Conservation (phyloP, 2,329 filamentous ascomycete species). For the Teratosphaeriaceae sp. region DNA sequence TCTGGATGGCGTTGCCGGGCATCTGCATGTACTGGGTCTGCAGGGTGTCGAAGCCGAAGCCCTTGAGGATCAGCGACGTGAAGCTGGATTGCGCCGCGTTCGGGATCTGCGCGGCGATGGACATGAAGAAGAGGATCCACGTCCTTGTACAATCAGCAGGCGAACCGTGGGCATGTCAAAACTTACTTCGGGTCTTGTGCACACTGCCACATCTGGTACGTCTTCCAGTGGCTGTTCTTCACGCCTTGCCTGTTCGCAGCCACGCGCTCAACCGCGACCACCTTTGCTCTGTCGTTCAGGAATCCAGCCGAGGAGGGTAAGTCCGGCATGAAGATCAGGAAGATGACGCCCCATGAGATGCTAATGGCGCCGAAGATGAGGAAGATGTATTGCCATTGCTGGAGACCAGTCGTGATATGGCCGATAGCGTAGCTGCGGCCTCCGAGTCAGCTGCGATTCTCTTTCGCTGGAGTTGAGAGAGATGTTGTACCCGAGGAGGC, state of each 20-base stretch:
- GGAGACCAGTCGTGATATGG: slow-evolving; percentile 48
- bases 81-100: slow-evolving; percentile 50
- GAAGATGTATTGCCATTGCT: slow-evolving; percentile 52
- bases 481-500: slow-evolving; percentile 50
- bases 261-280: slow-evolving; percentile 48
- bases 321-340: slow-evolving; percentile 36
- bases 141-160: too few relatives aligned
- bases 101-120: slow-evolving; percentile 49
- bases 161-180: too few relatives aligned
- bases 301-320: slow-evolving; percentile 40
- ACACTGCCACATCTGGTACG: slow-evolving; percentile 39
- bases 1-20: slow-evolving; percentile 52
- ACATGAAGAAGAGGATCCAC: slow-evolving; percentile 51
- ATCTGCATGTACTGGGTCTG: slow-evolving; percentile 52
- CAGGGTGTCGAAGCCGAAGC: slow-evolving; percentile 42
- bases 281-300: slow-evolving; percentile 34
- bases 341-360: slow-evolving; percentile 29
- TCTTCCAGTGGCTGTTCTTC: slow-evolving; percentile 44
- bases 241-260: slow-evolving; percentile 47
- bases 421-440: slow-evolving; percentile 55
- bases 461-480: too few relatives aligned
- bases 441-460: too few relatives aligned
- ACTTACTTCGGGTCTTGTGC: slow-evolving; percentile 38
- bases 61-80: slow-evolving; percentile 42
- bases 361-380: slow-evolving; percentile 45